A percentile compares a stretch with the other conserved stretches of the same genome.
Conservation (phyloP, 768 basidiomycete genomes). For the Lentinula detonsa region DNA sequence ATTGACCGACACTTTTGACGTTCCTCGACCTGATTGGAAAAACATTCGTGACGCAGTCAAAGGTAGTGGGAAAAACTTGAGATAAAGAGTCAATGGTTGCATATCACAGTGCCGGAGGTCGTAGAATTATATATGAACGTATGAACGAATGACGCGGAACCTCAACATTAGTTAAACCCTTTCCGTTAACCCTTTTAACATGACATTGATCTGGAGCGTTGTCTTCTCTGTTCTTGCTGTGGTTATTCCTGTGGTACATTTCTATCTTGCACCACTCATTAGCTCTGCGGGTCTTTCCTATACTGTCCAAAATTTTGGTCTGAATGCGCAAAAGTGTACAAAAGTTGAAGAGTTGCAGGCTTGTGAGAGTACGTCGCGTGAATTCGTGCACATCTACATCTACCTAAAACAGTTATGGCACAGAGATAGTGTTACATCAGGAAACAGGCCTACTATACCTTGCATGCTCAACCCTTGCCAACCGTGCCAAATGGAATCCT, state of each 20-base stretch:
- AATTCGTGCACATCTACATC: slow-evolving; percentile 19
- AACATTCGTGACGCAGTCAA: slow-evolving; percentile 9
- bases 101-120: not conserved
- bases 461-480: slow-evolving; percentile 50
- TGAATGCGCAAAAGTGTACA: not conserved
- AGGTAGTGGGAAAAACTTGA: not conserved
- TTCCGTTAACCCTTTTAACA: not conserved
- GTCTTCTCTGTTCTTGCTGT: not conserved
- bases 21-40: slow-evolving; percentile 36
- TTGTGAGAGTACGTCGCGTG: slow-evolving; percentile 51
- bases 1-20: slow-evolving; percentile 39
- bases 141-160: too few species aligned
- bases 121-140: too few species aligned
- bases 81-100: too few species aligned
- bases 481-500: slow-evolving; percentile 52
- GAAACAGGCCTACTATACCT: slow-evolving; percentile 53
- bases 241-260: not conserved
- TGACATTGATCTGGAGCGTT: not conserved
- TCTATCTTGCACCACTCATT: not conserved
- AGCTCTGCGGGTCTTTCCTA: not conserved
- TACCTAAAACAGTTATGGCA: slow-evolving; percentile 5
- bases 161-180: not conserved
- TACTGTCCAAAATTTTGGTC: not conserved
- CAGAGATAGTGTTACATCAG: slow-evolving; percentile 55
- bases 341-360: slow-evolving; percentile 37